These are phyloP conservation scores for Irpex sp. DNA, from an alignment of 1,284 basidiomycete genomes.

Conservation along the genomic window DNA sequence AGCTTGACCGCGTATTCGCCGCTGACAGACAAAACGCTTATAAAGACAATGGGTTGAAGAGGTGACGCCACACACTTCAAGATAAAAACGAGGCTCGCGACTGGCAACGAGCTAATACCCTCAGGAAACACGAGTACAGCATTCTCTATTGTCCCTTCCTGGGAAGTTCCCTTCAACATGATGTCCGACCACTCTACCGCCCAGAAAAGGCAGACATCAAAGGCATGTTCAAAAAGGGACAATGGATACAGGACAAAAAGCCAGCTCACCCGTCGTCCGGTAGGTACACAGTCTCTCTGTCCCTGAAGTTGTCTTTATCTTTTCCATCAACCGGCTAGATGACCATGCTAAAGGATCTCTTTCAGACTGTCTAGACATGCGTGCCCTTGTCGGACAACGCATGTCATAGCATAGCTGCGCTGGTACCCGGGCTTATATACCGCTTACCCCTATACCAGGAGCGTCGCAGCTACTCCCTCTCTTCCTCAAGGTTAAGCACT, in stretches of 20 bases:
- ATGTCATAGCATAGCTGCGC: neutral
- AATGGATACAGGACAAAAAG: slow-evolving; percentile 1
- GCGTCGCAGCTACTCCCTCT: neutral
- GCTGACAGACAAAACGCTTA: neutral
- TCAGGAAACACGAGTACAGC: neutral
- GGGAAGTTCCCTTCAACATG: neutral
- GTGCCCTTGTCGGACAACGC: neutral
- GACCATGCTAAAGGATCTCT: neutral
- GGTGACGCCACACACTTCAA: neutral
- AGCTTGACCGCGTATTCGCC: neutral
- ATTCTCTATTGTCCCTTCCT: slow-evolving; percentile 1
- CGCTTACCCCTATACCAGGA: neutral
- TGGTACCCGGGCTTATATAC: neutral
- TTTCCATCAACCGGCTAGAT: neutral
- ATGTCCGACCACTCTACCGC: neutral
- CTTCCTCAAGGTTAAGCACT: neutral
- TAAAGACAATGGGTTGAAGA: neutral
- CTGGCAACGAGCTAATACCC: neutral
- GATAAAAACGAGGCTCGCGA: neutral
- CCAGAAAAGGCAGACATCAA: neutral
- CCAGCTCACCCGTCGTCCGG: neutral
- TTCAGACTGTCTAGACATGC: neutral
- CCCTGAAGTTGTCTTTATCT: neutral
- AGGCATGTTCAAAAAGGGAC: slow-evolving; percentile 1
- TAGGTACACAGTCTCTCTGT: neutral